phyloP scores from a whole-genome alignment of 805 yeast species.

The Kodamaea jinghongensis region DNA sequence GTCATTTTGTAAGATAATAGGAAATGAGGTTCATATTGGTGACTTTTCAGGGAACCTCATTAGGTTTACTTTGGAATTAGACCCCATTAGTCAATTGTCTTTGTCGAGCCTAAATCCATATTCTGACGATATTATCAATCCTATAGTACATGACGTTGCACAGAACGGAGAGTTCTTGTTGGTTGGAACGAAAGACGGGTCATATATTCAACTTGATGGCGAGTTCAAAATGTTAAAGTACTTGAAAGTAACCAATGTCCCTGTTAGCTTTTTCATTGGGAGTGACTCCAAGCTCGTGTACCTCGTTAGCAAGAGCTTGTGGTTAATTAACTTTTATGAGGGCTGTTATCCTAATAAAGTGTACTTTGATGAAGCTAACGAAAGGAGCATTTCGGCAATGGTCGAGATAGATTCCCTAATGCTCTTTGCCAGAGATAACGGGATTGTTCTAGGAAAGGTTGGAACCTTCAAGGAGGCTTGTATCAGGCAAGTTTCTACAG shows the following conservation, averaged over 20 bases:
- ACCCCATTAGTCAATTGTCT: background rate
- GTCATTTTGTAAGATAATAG: constrained; percentile 4
- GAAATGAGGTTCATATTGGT: constrained; percentile 1
- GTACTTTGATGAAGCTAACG: constrained; percentile 35
- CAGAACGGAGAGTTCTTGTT: constrained; percentile 11
- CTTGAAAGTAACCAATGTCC: constrained; percentile 26
- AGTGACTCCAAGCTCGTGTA: constrained; percentile 22
- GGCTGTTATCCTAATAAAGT: constrained; percentile 29
- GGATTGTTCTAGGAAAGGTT: constrained; percentile 28
- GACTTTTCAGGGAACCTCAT: constrained; percentile 5
- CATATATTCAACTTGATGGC: constrained; percentile 17
- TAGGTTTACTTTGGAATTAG: too few relatives aligned
- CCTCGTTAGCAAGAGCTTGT: constrained; percentile 25
- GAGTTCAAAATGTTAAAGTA: constrained; percentile 14
- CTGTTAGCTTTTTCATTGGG: constrained; percentile 19
- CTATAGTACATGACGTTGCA: constrained; percentile 14
- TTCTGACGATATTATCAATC: background rate
- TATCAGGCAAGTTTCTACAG: constrained; percentile 29
- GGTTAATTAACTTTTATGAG: constrained; percentile 31
- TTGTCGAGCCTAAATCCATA: constrained; percentile 8
- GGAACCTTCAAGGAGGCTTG: constrained; percentile 23
- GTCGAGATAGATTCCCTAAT: constrained; percentile 15
- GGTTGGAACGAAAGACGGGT: constrained; percentile 36
- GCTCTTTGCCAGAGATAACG: constrained; percentile 35
- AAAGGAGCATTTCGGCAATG: constrained; percentile 22